These are phyloP conservation scores for Thelonectria discophora DNA, from an alignment of 2,329 filamentous ascomycete genomes.

Conservation along the genomic window DNA sequence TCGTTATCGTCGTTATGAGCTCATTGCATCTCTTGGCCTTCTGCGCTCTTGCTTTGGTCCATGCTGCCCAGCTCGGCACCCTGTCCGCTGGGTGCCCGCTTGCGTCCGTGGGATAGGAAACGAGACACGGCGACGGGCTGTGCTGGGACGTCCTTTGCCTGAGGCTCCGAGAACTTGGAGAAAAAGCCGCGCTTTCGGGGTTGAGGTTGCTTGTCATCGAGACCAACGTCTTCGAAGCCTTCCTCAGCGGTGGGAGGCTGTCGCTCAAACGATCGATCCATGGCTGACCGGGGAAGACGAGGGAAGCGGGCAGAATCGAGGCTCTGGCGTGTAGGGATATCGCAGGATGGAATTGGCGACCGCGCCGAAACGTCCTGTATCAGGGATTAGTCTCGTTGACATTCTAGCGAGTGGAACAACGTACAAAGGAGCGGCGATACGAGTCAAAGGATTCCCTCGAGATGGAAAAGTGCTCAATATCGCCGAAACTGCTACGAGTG, in stretches of 20 bases:
- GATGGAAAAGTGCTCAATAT: constrained; percentile 94
- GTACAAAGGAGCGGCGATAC: constrained; percentile 92
- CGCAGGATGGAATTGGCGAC: constrained; percentile 73
- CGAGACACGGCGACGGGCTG: constrained; percentile 58
- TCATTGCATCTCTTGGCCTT: constrained; percentile 42
- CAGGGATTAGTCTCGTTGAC: constrained; percentile 29
- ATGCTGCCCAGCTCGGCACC: constrained; percentile 77
- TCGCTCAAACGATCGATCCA: constrained; percentile 66
- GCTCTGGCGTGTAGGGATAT: constrained; percentile 75
- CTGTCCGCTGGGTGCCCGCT: constrained; percentile 71
- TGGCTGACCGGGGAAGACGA: constrained; percentile 68
- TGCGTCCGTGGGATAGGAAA: constrained; percentile 76
- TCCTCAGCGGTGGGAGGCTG: constrained; percentile 77
- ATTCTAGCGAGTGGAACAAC: constrained; percentile 45
- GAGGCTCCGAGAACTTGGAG: constrained; percentile 73
- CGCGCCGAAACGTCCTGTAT: constrained; percentile 86
- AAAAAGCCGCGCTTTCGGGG: constrained; percentile 75
- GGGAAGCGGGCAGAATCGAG: constrained; percentile 78
- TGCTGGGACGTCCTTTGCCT: constrained; percentile 49
- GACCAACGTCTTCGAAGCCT: constrained; percentile 87
- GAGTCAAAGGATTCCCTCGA: constrained; percentile 97
- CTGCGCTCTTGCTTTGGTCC: constrained; percentile 48
- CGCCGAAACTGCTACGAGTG: constrained; percentile 71
- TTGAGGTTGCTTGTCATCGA: constrained; percentile 73
- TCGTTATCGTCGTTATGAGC: constrained; percentile 8